These are phyloP conservation scores for Mortierella sp. DNA, from an alignment of 371 early-diverging fungal genomes.

Conservation along the genomic window DNA sequence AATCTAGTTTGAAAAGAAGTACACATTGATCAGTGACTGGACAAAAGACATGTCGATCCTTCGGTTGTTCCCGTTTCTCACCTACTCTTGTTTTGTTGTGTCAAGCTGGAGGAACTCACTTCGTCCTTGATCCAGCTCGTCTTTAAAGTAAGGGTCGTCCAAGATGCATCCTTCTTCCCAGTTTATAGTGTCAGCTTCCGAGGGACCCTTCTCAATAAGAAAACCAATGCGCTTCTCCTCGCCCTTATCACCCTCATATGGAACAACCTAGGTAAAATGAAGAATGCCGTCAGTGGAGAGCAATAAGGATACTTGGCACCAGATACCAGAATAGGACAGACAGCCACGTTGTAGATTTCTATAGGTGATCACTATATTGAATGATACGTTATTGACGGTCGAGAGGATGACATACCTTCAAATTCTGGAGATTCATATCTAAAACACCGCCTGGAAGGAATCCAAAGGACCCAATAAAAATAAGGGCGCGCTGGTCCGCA, in stretches of 20 bases:
- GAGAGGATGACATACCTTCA: slow-evolving; percentile 52
- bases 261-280: slow-evolving; percentile 16
- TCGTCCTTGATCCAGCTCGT: slow-evolving; percentile 26
- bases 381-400: background rate
- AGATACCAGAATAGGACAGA: background rate
- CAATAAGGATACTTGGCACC: background rate
- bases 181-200: slow-evolving; percentile 30
- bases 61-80: background rate
- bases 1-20: slow-evolving; percentile 37
- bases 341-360: background rate
- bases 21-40: background rate
- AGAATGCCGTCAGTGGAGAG: background rate
- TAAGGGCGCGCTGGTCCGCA: slow-evolving; percentile 58
- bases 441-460: slow-evolving; percentile 64
- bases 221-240: slow-evolving; percentile 45
- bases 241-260: slow-evolving; percentile 21
- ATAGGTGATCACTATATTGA: background rate
- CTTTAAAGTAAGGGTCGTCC: slow-evolving; percentile 33
- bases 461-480: slow-evolving; percentile 64
- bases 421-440: slow-evolving; percentile 54
- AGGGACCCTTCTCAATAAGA: slow-evolving; percentile 31
- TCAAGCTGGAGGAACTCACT: slow-evolving; percentile 34
- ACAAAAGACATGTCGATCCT: no score
- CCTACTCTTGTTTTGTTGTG: slow-evolving; percentile 27
- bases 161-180: slow-evolving; percentile 46